These are phyloP conservation scores for Pythium biforme DNA, from an alignment of 352 stramenopile genomes.

Conservation along the genomic window DNA sequence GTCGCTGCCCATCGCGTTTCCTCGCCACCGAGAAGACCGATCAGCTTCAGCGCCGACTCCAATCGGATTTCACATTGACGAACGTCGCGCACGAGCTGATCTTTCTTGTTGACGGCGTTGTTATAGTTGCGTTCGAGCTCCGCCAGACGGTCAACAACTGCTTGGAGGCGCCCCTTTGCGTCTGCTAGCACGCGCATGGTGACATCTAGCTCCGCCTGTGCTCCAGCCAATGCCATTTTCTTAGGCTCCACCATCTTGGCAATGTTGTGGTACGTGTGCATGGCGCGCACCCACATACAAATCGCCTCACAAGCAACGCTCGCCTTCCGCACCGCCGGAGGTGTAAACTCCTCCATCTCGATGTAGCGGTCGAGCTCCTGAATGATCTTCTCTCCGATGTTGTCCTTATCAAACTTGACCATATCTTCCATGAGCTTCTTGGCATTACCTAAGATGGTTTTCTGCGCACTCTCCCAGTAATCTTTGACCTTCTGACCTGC, in stretches of 20 bases:
- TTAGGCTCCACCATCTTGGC: constrained; percentile 93
- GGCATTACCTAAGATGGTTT: constrained; percentile 81
- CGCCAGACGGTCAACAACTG: constrained; percentile 84
- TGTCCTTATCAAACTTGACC: constrained; percentile 90
- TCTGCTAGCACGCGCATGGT: constrained; percentile 87
- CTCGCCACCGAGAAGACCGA: constrained; percentile 87
- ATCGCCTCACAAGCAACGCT: constrained; percentile 92
- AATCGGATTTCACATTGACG: constrained; percentile 83
- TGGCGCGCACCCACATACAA: constrained; percentile 93
- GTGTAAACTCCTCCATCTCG: constrained; percentile 90
- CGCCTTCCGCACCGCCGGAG: constrained; percentile 85
- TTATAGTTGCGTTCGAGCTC: constrained; percentile 91
- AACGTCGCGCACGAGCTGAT: constrained; percentile 77
- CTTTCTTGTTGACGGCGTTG: constrained; percentile 84
- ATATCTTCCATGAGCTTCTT: constrained; percentile 91
- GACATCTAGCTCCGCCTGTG: constrained; percentile 84
- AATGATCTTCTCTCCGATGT: constrained; percentile 86
- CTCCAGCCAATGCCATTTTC: constrained; percentile 80
- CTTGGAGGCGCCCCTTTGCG: constrained; percentile 78
- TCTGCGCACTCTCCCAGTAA: constrained; percentile 88
- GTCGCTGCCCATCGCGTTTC: constrained; percentile 88
- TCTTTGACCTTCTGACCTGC: constrained; percentile 89
- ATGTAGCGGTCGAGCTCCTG: constrained; percentile 89
- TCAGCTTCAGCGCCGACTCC: constrained; percentile 90
- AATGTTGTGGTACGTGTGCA: constrained; percentile 93